Percentiles rank a stretch among this genome's conserved stretches.
Evolutionary conservation across 768 basidiomycete species (phyloP).

Genomic region (Suillus subaureus): DNA sequence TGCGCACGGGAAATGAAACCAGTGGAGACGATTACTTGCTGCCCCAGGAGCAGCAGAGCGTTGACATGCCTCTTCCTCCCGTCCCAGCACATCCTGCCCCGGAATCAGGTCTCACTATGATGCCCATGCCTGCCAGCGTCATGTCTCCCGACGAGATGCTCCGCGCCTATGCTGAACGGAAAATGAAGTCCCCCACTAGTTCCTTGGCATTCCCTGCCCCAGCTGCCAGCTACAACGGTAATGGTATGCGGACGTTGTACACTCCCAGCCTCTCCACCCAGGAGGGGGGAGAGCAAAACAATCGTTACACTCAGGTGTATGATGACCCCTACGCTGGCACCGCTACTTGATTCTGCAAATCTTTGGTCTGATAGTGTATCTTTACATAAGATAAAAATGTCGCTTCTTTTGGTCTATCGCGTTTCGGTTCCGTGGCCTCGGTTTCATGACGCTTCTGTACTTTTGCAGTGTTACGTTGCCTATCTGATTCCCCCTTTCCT

Average conservation of each 20-base stretch:
- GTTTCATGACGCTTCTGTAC: constrained; percentile 8
- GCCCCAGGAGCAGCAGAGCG: constrained; percentile 22
- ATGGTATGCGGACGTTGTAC: constrained; percentile 33
- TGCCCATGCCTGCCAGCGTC: constrained; percentile 40
- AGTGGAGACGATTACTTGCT: constrained; percentile 49
- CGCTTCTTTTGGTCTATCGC: not conserved
- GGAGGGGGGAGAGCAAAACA: constrained; percentile 28
- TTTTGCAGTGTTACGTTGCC: constrained; percentile 1
- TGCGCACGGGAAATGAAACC: constrained; percentile 59
- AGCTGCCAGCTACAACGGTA: constrained; percentile 24
- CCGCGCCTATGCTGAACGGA: constrained; percentile 65
- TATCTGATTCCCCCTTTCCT: not conserved
- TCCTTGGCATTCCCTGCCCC: constrained; percentile 34
- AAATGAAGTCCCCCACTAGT: constrained; percentile 33
- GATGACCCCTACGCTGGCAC: constrained; percentile 27
- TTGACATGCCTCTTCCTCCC: constrained; percentile 36
- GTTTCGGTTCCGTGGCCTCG: constrained; percentile 4
- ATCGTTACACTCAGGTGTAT: constrained; percentile 21
- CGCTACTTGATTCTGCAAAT: constrained; percentile 15
- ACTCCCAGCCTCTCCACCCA: constrained; percentile 17
- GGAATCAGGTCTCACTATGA: constrained; percentile 43
- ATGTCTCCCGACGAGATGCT: constrained; percentile 79
- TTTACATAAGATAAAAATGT: not conserved
- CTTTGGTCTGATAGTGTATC: constrained; percentile 9
- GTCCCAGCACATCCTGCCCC: constrained; percentile 33